Evolutionary conservation across 371 early-diverging fungal genomes (phyloP).

Genomic region (Circinella minor): DNA sequence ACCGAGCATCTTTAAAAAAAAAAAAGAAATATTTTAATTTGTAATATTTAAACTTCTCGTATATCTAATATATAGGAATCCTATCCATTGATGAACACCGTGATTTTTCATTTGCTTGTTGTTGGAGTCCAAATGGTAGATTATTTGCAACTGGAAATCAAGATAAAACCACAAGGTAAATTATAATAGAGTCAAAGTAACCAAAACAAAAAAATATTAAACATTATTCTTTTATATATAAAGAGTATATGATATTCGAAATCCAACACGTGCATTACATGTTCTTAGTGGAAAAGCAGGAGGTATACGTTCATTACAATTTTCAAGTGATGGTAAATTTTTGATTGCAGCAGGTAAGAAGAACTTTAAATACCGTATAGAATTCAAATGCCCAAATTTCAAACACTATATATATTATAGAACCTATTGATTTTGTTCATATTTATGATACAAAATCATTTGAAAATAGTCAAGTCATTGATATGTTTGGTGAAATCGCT

Average conservation of each 20-base stretch:
- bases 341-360: slow-evolving; percentile 71
- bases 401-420: slow-evolving; percentile 23
- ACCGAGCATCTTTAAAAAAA: too few relatives aligned
- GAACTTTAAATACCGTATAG: background rate
- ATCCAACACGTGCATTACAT: slow-evolving; percentile 58
- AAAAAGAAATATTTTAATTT: too few relatives aligned
- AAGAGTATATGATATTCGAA: slow-evolving; percentile 82
- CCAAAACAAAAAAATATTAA: too few relatives aligned
- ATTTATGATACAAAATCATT: slow-evolving; percentile 62
- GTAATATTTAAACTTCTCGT: too few relatives aligned
- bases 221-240: background rate
- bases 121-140: slow-evolving; percentile 78
- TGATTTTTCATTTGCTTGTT: slow-evolving; percentile 84
- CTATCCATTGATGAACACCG: slow-evolving; percentile 35
- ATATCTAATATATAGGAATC: slow-evolving; percentile 23
- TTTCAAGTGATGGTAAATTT: slow-evolving; percentile 70
- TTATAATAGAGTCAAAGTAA: too few relatives aligned
- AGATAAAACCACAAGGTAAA: slow-evolving; percentile 59
- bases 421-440: slow-evolving; percentile 82
- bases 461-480: slow-evolving; percentile 68
- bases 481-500: slow-evolving; percentile 85
- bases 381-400: too few relatives aligned
- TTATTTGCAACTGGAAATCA: slow-evolving; percentile 86
- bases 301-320: slow-evolving; percentile 80
- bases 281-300: slow-evolving; percentile 68